phyloP scores from a whole-genome alignment of 768 basidiomycete genomes.

The Serpula lacrymans region DNA sequence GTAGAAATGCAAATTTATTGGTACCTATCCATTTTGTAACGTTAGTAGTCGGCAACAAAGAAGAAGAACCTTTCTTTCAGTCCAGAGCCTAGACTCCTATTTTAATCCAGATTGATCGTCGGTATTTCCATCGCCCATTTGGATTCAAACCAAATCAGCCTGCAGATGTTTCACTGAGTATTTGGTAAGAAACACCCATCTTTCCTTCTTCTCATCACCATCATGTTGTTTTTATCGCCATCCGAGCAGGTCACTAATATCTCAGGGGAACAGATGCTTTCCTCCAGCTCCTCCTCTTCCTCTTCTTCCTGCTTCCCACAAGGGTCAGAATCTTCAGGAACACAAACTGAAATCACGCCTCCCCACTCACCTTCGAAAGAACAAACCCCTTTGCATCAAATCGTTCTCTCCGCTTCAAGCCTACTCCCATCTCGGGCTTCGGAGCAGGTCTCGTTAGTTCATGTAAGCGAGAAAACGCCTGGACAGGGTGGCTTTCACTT shows the following conservation, averaged over 20 bases:
- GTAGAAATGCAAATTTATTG: slow-evolving; percentile 33
- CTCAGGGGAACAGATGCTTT: too few species aligned
- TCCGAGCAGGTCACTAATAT: too few species aligned
- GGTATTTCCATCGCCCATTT: slow-evolving; percentile 9
- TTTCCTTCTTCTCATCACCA: not conserved
- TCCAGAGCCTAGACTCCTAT: too few species aligned
- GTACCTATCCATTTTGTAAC: not conserved
- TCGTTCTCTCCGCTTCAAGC: slow-evolving; percentile 12
- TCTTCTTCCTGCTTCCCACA: slow-evolving; percentile 10
- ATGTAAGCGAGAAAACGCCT: too few species aligned
- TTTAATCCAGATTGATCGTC: too few species aligned
- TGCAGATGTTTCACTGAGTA: too few species aligned
- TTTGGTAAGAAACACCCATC: too few species aligned
- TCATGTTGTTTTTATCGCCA: too few species aligned
- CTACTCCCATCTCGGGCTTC: slow-evolving; percentile 8
- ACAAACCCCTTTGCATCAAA: slow-evolving; percentile 1
- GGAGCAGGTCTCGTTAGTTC: not conserved
- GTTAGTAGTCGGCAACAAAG: not conserved
- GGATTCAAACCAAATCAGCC: slow-evolving; percentile 13
- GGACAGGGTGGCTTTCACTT: too few species aligned
- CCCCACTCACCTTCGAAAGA: slow-evolving; percentile 12
- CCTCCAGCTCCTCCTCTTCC: slow-evolving; percentile 5
- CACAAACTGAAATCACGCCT: slow-evolving; percentile 17
- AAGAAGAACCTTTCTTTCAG: too few species aligned
- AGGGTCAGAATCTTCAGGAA: slow-evolving; percentile 12